Evolutionary conservation across 805 yeast species (phyloP), one percentile per base, ranked within the genome.

Genomic region (Cyberlindnera mycetangii): DNA sequence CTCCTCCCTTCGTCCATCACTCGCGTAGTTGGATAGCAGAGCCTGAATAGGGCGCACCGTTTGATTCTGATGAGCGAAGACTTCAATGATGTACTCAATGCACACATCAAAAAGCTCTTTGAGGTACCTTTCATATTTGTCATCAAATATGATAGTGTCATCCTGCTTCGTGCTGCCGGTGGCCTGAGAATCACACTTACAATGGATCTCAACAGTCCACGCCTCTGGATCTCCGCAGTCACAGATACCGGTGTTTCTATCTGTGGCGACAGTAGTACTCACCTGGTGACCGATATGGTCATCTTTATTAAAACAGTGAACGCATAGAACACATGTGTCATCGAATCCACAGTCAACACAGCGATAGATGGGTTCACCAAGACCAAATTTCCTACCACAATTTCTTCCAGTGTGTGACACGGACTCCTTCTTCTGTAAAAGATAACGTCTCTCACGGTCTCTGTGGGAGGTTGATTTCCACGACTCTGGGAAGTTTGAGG

Each of bases 151-250:
- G 2, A 35, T 7, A 2, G 70, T 78, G 1, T 55, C 60, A 0
- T 80, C 75, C 10, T 76, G 44, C 8, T 58, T 48, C 6, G 52
- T 57, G 6, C 54, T 61, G 7, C 66, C 63, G 36, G 59, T 3
- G 7, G 32, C 17, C 18, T 37, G 31, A 8, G 32, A 59, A 2
- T 47, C 19, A 15, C 52, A 49, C 20, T 69, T 70, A 61, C 93
- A 85, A 49, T 76, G 67, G 33, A 85, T 22, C 7, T 65, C 63
- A 3, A 40, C 55, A 11, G 69, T 70, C 79, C 87, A 85, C 0
- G 95, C 95, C 58, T 87, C 95, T 0, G 85, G 81, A 57, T 89
- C 96, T 8, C 96, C 96, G 61, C 96, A 88, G 56, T 88, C 96
- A 32, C 64, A 60, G 18, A 60, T 45, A 18, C 90, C 87, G 43